Base-by-base conservation (phyloP, 2,329 filamentous ascomycete species). In the Lecanicillium sp. region DNA sequence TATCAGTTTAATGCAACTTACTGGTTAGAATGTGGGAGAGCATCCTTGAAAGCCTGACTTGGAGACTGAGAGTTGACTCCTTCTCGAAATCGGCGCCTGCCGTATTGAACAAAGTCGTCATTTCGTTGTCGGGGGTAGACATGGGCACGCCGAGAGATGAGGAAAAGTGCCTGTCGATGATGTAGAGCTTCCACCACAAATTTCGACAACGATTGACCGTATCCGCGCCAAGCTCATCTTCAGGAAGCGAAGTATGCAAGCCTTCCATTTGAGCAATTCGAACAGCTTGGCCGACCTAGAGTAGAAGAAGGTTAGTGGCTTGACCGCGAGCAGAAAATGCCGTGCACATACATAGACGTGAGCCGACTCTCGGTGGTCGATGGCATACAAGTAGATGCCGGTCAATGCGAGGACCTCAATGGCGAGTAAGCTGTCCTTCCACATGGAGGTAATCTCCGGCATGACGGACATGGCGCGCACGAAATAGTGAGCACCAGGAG, bases 111-210 rank as follows among this genome's bases (percentile, higher is more conserved):
- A 53, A 43, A 1, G 59, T 59, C 9, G 55, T 59, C 13, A 65
- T 64, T n/a, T 65, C 61, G 36, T 49, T 49, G 29, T 66, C 61
- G n/a, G 56, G 54, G 0, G 54, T 56, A 1, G 53, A 55, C 53
- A 62, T 61, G 1, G 61, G 62, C 5, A 62, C 39, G 2, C 62
- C 61, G 1, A 65, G 8, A 0, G 61, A 64, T 1, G 57, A 59
- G 0, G 59, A 65, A 27, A 65, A 59, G 17, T 65, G 58, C 0
- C 57, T 51, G 18, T 65, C 62, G 50, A 63, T 59, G 14, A 60
- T 61, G 29, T 65, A 65, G 4, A 64, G 36, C 0, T 60, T 61
- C 60, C 62, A 64, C 62, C 62, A 67, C 2, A 65, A 45, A 40
- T 58, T 55, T 2, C 60, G 58, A 30, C 59, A 64, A 1, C 52